Percentiles rank a stretch among this genome's conserved stretches.
These are phyloP conservation scores for Dovyalis caffra DNA, from an alignment of 345 rosid species.

Conservation along the genomic window DNA sequence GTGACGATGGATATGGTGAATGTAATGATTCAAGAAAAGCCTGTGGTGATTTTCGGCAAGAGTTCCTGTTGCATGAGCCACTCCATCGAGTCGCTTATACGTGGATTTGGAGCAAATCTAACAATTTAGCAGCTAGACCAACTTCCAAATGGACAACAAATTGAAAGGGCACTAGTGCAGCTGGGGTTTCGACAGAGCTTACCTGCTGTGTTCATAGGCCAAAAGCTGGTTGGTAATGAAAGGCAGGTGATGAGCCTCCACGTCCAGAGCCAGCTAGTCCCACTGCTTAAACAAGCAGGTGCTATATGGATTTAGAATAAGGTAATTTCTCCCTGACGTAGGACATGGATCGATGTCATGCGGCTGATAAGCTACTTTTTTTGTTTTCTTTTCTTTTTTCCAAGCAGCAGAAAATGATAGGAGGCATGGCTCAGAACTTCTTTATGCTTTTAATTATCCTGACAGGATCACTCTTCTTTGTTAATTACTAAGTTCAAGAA, in stretches of 20 bases:
- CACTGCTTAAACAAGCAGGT: conserved; percentile 29
- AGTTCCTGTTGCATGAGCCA: conserved; percentile 37
- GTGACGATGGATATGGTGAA: conserved; percentile 27
- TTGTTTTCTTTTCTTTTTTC: not conserved
- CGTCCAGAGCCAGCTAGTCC: conserved; percentile 29
- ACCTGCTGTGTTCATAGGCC: conserved; percentile 35
- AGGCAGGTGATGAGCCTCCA: conserved; percentile 34
- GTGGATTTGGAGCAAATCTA: conserved; percentile 34
- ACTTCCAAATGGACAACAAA: conserved; percentile 24
- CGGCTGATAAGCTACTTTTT: not conserved
- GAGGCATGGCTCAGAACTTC: not conserved
- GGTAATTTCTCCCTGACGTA: not conserved
- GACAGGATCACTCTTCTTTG: too few relatives aligned
- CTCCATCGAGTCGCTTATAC: conserved; percentile 24
- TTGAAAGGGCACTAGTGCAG: conserved; percentile 28
- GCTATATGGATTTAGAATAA: conserved; percentile 28
- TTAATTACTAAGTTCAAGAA: not conserved
- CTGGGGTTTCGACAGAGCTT: conserved; percentile 28
- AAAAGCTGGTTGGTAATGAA: conserved; percentile 24
- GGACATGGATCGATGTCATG: not conserved
- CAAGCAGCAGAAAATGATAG: not conserved
- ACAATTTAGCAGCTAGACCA: conserved; percentile 28
- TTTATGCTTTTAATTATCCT: not conserved
- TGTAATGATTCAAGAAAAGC: conserved; percentile 14
- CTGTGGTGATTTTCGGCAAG: conserved; percentile 35